Evolutionary conservation across 73 alveolate genomes (phyloP).

Genomic region (Paramecium octaurelia): DNA sequence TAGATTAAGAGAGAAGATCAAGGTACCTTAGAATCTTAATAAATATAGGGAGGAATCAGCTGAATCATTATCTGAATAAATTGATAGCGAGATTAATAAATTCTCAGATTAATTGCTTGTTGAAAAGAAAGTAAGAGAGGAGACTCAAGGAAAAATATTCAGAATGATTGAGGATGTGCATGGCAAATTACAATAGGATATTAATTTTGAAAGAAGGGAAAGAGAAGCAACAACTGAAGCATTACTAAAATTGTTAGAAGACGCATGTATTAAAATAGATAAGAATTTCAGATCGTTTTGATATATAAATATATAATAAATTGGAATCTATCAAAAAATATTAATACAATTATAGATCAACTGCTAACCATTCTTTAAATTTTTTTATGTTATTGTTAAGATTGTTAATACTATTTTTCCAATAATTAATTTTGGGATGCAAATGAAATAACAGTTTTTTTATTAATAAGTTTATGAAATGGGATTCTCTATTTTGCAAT

Average conservation of each 20-base stretch:
- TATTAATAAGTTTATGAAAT: neutral
- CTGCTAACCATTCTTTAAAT: neutral
- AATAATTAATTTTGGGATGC: neutral
- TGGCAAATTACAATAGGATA: conserved; percentile 37
- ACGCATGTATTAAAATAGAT: conserved; percentile 44
- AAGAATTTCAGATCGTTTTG: conserved; percentile 28
- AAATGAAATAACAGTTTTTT: neutral
- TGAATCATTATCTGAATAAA: conserved; percentile 17
- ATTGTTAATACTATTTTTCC: neutral
- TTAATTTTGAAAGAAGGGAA: conserved; percentile 43
- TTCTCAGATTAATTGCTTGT: conserved; percentile 33
- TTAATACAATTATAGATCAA: neutral
- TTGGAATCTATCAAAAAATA: neutral
- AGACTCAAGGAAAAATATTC: conserved; percentile 44
- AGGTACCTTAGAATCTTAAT: neutral
- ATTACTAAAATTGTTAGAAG: conserved; percentile 12
- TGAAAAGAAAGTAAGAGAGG: conserved; percentile 50
- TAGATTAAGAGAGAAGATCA: conserved; percentile 45
- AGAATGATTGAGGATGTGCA: conserved; percentile 54
- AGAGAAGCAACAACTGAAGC: conserved; percentile 57
- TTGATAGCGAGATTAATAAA: conserved; percentile 41
- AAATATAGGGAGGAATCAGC: conserved; percentile 34
- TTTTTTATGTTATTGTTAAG: neutral
- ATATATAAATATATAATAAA: neutral
- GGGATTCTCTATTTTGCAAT: neutral